Evolutionary conservation across 805 yeast species (phyloP).

Genomic region (Yamadazyma kitorensis): DNA sequence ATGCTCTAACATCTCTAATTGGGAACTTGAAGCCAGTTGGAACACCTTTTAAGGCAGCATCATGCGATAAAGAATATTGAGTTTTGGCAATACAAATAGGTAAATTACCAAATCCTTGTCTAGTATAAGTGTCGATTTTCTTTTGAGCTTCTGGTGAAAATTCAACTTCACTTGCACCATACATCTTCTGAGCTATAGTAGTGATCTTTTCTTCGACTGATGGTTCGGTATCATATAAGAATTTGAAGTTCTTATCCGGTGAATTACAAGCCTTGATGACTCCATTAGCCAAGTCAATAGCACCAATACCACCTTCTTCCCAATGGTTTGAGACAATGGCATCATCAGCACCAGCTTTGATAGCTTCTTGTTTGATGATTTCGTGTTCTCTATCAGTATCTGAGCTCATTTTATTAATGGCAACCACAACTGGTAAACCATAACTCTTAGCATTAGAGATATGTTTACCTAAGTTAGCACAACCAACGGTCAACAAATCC

Average conservation of each 20-base stretch:
- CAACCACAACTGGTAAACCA: constrained; percentile 79
- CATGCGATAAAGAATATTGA: constrained; percentile 94
- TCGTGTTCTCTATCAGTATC: constrained; percentile 70
- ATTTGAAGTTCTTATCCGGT: constrained; percentile 42
- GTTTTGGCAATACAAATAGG: constrained; percentile 98
- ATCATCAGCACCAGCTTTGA: constrained; percentile 75
- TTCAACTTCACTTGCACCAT: constrained; percentile 86
- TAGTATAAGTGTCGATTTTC: constrained; percentile 77
- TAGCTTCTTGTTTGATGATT: constrained; percentile 61
- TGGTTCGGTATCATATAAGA: constrained; percentile 59
- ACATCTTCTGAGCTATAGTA: constrained; percentile 77
- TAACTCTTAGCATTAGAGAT: constrained; percentile 67
- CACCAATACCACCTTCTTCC: constrained; percentile 85
- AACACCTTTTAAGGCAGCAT: constrained; percentile 88
- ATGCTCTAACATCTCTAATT: constrained; percentile 88
- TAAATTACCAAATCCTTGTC: constrained; percentile 84
- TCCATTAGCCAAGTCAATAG: constrained; percentile 68
- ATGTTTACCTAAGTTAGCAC: constrained; percentile 74
- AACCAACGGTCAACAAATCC: constrained; percentile 66
- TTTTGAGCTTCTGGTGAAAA: constrained; percentile 75
- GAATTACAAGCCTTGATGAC: constrained; percentile 60
- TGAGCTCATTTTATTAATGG: constrained; percentile 74
- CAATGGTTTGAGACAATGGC: constrained; percentile 83
- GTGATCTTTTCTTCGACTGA: constrained; percentile 66
- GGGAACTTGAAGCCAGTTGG: constrained; percentile 94